These are phyloP conservation scores for Acmispon strigosus DNA, from an alignment of 306 rosid species.

Conservation along the genomic window DNA sequence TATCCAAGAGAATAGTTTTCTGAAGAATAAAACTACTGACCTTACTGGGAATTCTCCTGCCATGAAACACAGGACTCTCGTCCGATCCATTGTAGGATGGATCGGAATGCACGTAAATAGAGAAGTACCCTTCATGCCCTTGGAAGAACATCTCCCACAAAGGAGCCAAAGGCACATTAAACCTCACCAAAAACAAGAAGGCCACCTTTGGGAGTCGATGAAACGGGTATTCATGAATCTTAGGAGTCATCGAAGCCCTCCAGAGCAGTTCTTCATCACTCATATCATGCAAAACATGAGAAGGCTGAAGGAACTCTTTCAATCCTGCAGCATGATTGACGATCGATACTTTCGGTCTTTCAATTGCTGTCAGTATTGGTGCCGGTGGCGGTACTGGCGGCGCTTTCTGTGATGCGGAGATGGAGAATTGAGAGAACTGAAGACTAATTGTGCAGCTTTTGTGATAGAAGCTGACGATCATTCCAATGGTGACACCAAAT, in stretches of 20 bases:
- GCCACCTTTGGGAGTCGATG: slow-evolving; percentile 63
- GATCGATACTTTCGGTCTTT: not conserved
- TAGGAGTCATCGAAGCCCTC: slow-evolving; percentile 67
- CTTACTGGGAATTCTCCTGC: slow-evolving; percentile 74
- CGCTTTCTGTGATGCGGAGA: slow-evolving; percentile 12
- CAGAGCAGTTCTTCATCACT: slow-evolving; percentile 56
- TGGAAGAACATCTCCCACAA: slow-evolving; percentile 67
- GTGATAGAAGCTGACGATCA: slow-evolving; percentile 33
- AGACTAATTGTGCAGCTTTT: slow-evolving; percentile 29
- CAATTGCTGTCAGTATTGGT: not conserved
- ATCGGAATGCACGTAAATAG: slow-evolving; percentile 66
- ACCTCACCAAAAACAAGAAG: slow-evolving; percentile 70
- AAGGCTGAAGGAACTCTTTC: slow-evolving; percentile 36
- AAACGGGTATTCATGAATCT: slow-evolving; percentile 40
- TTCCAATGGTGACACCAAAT: slow-evolving; percentile 52
- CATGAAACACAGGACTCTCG: slow-evolving; percentile 46
- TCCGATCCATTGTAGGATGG: slow-evolving; percentile 55
- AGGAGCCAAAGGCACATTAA: slow-evolving; percentile 47
- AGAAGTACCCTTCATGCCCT: slow-evolving; percentile 59
- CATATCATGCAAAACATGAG: slow-evolving; percentile 45
- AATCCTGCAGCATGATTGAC: slow-evolving; percentile 22
- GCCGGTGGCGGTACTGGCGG: not conserved
- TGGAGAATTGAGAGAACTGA: slow-evolving; percentile 34
- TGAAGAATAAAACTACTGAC: slow-evolving; percentile 37
- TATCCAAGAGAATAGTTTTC: not conserved